Conservation (phyloP, 1,284 basidiomycete species). For the Microstroma glucosiphilum region DNA sequence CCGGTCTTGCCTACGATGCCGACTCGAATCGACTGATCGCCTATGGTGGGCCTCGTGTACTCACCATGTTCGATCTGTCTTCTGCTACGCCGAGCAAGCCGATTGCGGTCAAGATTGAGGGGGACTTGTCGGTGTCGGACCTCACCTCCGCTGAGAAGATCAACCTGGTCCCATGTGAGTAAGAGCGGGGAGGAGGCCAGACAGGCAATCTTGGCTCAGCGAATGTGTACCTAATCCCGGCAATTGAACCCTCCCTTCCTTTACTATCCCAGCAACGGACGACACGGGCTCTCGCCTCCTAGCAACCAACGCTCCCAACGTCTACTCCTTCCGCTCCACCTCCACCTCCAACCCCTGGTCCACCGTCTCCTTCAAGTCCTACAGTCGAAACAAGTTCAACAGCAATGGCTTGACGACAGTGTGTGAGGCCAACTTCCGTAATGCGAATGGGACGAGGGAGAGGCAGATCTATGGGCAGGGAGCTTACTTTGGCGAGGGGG, state of each 20-base stretch:
- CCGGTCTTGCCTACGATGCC: constrained; percentile 36
- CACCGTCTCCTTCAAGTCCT: constrained; percentile 24
- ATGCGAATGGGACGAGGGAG: constrained; percentile 19
- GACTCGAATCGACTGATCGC: constrained; percentile 34
- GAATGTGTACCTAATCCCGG: no score
- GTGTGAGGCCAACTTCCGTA: constrained; percentile 28
- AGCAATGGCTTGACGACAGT: constrained; percentile 40
- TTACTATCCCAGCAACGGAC: neutral
- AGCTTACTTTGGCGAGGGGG: constrained; percentile 44
- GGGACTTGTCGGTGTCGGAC: constrained; percentile 21
- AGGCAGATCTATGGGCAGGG: constrained; percentile 40
- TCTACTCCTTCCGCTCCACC: constrained; percentile 32
- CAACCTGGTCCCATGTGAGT: constrained; percentile 16
- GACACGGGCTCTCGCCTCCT: constrained; percentile 21
- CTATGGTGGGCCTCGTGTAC: constrained; percentile 38
- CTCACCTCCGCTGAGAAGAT: constrained; percentile 42
- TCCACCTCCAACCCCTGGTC: constrained; percentile 28
- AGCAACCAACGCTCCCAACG: constrained; percentile 38
- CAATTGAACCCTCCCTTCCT: no score
- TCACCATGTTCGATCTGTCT: constrained; percentile 32
- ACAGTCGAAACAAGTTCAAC: constrained; percentile 29
- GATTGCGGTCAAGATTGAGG: constrained; percentile 28
- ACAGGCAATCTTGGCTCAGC: no score
- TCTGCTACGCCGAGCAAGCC: constrained; percentile 19
- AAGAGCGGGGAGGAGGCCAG: no score